These are phyloP conservation scores for Colletotrichum abscissum DNA, from an alignment of 2,329 filamentous ascomycete genomes.

Conservation along the genomic window DNA sequence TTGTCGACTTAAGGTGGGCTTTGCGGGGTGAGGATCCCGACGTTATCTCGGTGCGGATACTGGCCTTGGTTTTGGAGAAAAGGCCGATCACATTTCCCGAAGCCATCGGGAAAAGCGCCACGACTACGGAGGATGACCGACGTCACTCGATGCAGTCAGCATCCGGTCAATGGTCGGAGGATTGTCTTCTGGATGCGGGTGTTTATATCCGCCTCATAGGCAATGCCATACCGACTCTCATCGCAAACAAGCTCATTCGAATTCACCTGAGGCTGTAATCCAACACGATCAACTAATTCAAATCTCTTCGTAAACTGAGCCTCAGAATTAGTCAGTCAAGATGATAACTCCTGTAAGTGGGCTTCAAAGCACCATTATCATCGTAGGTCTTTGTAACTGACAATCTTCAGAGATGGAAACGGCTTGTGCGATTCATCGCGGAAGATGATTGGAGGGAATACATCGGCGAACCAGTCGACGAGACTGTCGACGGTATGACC, in stretches of 20 bases:
- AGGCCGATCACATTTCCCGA: slow-evolving; percentile 29
- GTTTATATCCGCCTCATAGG: slow-evolving; percentile 20
- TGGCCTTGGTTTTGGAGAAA: not conserved
- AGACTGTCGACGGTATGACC: slow-evolving; percentile 37
- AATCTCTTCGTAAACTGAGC: not conserved
- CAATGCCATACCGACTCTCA: not conserved
- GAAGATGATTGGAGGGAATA: slow-evolving; percentile 40
- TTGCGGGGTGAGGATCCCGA: slow-evolving; percentile 2
- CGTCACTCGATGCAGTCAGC: not conserved
- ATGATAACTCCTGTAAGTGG: slow-evolving; percentile 28
- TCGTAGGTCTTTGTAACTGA: not conserved
- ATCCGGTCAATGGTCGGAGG: not conserved
- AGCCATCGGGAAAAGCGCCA: slow-evolving; percentile 12
- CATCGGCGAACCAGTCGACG: slow-evolving; percentile 40
- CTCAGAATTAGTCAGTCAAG: not conserved
- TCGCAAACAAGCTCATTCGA: not conserved
- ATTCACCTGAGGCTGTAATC: not conserved
- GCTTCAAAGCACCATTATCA: too few relatives aligned
- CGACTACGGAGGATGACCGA: slow-evolving; percentile 14
- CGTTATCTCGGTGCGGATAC: not conserved
- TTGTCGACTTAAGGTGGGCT: not conserved
- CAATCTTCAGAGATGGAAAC: slow-evolving; percentile 35
- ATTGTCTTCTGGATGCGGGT: not conserved
- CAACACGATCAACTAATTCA: not conserved
- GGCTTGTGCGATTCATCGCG: slow-evolving; percentile 40